A percentile compares a stretch with the other conserved stretches of the same genome.
phyloP scores from a whole-genome alignment of 345 rosid species.

The Cardiospermum halicacabum region DNA sequence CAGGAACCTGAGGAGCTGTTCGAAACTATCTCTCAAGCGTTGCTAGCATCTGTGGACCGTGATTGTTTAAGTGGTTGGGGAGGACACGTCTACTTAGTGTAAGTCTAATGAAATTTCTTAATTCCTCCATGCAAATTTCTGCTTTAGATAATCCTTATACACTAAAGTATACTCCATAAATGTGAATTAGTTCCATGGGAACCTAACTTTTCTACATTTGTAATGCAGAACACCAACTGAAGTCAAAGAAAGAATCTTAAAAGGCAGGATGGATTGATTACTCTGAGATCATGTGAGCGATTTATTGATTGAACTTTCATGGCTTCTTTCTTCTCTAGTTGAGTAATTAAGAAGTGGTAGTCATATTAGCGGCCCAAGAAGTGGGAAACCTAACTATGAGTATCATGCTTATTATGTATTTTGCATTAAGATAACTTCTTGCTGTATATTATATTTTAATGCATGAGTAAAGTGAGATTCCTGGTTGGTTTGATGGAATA shows the following conservation, averaged over 20 bases:
- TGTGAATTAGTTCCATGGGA: neutral
- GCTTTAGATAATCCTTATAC: neutral
- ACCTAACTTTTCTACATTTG: neutral
- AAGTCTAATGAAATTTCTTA: conserved; percentile 31
- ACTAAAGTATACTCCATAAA: neutral
- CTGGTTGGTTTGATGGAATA: no score
- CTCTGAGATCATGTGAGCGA: no score
- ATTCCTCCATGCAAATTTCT: neutral
- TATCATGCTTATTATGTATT: no score
- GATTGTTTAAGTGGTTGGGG: conserved; percentile 99
- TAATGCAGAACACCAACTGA: conserved; percentile 80
- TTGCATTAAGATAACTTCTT: no score
- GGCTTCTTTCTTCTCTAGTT: no score
- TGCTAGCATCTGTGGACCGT: conserved; percentile 83
- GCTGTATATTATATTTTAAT: no score
- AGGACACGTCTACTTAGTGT: conserved; percentile 94
- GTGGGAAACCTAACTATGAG: no score
- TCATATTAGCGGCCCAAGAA: no score
- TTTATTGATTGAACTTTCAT: no score
- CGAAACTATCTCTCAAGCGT: conserved; percentile 87
- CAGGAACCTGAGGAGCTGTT: conserved; percentile 91
- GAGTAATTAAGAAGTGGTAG: no score
- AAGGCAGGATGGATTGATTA: conserved; percentile 94
- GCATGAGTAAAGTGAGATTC: no score
- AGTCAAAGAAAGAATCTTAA: conserved; percentile 73